Conservation (phyloP, 2,329 filamentous ascomycete species). For the Boeremia lycopersici region DNA sequence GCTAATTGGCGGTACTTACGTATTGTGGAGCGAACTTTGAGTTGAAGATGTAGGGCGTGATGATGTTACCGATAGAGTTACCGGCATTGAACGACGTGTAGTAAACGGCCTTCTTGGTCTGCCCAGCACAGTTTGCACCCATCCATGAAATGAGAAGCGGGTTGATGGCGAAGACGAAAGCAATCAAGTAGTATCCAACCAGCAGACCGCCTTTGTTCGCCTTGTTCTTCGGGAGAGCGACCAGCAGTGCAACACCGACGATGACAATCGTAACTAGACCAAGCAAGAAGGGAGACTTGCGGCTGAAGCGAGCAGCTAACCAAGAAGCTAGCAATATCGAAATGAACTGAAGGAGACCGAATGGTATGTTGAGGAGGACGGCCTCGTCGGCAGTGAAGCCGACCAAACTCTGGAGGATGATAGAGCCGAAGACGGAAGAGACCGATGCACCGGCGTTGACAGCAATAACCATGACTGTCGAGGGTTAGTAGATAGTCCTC, state of each 20-base stretch:
- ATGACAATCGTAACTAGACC: constrained; percentile 60
- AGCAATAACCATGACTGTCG: constrained; percentile 27
- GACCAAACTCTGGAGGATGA: constrained; percentile 61
- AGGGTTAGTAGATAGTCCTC: not conserved
- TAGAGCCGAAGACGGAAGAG: constrained; percentile 64
- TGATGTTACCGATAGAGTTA: constrained; percentile 67
- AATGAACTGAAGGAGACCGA: constrained; percentile 48
- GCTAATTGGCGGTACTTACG: constrained; percentile 13
- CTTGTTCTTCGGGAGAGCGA: constrained; percentile 52
- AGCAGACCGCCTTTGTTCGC: constrained; percentile 57
- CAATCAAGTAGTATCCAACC: constrained; percentile 68
- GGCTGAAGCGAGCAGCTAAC: constrained; percentile 64
- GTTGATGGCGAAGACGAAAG: constrained; percentile 70
- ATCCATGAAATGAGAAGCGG: constrained; percentile 72
- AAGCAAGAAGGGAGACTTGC: constrained; percentile 59
- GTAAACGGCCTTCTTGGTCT: constrained; percentile 69
- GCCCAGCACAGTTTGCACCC: constrained; percentile 70
- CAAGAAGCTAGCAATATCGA: constrained; percentile 53
- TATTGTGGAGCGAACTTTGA: constrained; percentile 30
- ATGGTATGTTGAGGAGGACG: constrained; percentile 61
- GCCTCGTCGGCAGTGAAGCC: constrained; percentile 67
- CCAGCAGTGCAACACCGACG: constrained; percentile 63
- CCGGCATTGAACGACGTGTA: constrained; percentile 70
- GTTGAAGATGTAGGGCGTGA: constrained; percentile 32
- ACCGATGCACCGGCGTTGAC: constrained; percentile 50